Evolutionary conservation across 768 basidiomycete species (phyloP).

Genomic region (Kwoniella pini): DNA sequence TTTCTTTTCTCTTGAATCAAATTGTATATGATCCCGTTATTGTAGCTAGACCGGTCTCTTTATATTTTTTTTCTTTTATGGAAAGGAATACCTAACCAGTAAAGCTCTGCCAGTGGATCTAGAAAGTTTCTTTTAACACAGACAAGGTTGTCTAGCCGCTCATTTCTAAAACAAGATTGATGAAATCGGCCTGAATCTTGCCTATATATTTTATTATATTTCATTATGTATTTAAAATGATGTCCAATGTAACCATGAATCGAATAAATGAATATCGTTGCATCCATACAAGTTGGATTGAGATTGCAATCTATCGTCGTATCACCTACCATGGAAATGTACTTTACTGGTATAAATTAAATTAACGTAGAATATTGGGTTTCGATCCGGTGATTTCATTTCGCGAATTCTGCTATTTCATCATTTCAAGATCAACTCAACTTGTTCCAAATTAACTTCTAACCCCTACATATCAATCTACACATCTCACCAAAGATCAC

Average conservation of each 20-base stretch:
- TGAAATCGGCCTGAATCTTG: constrained; percentile 43
- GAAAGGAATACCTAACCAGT: constrained; percentile 19
- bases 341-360: too few relatives aligned
- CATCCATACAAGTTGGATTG: not conserved
- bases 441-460: too few relatives aligned
- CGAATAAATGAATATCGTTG: not conserved
- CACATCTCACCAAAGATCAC: constrained; percentile 1
- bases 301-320: not conserved
- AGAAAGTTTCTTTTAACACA: constrained; percentile 25
- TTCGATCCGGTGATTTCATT: too few relatives aligned
- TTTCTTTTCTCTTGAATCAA: constrained; percentile 30
- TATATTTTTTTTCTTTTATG: not conserved
- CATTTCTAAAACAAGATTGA: constrained; percentile 6
- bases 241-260: not conserved
- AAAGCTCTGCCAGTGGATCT: constrained; percentile 43
- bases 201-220: constrained; percentile 24
- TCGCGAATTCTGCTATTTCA: too few relatives aligned
- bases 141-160: constrained; percentile 43
- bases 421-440: too few relatives aligned
- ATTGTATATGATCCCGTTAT: constrained; percentile 44
- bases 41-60: constrained; percentile 26
- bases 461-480: too few relatives aligned
- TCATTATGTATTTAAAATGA: not conserved
- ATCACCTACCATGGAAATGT: too few relatives aligned
- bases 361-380: too few relatives aligned